A percentile compares a stretch with the other conserved stretches of the same genome.
phyloP scores from a whole-genome alignment of 352 stramenopile species.

The Globisporangium carolinianum region DNA sequence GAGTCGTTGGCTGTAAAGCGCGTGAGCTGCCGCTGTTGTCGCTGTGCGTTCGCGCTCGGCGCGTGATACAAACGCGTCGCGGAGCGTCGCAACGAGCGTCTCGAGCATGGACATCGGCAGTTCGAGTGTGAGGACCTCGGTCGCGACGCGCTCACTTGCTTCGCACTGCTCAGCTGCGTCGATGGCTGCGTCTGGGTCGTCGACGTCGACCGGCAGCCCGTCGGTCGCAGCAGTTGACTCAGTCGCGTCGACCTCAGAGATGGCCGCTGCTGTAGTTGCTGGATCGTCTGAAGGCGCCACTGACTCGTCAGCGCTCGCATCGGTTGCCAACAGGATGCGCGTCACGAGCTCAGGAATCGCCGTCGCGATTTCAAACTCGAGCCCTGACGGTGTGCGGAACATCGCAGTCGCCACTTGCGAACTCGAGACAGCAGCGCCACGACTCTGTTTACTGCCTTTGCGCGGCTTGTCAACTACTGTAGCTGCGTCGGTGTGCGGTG shows the following conservation, averaged over 20 bases:
- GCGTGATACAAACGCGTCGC: slow-evolving; percentile 34
- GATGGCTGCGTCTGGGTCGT: not conserved
- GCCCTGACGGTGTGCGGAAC: slow-evolving; percentile 4
- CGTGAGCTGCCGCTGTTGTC: slow-evolving; percentile 17
- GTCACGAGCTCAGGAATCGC: not conserved
- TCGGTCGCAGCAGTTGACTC: not conserved
- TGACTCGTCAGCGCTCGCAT: not conserved
- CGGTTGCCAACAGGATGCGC: not conserved
- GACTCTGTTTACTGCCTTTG: not conserved
- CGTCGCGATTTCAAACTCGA: not conserved
- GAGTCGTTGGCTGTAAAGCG: slow-evolving; percentile 29
- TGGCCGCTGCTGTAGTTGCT: not conserved
- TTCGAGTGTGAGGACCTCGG: slow-evolving; percentile 28
- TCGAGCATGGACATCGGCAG: slow-evolving; percentile 19
- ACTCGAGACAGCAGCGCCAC: not conserved
- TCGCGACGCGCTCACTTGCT: slow-evolving; percentile 16
- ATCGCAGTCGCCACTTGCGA: not conserved
- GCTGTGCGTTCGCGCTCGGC: slow-evolving; percentile 26
- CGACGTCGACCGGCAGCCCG: not conserved
- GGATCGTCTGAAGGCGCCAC: not conserved
- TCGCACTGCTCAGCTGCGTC: slow-evolving; percentile 1
- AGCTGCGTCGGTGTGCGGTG: not conserved
- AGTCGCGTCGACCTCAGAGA: not conserved
- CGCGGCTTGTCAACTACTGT: slow-evolving; percentile 1
- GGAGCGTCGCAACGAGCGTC: slow-evolving; percentile 23